These are phyloP conservation scores for Ganoderma boninense DNA, from an alignment of 1,284 basidiomycete genomes.

Conservation along the genomic window DNA sequence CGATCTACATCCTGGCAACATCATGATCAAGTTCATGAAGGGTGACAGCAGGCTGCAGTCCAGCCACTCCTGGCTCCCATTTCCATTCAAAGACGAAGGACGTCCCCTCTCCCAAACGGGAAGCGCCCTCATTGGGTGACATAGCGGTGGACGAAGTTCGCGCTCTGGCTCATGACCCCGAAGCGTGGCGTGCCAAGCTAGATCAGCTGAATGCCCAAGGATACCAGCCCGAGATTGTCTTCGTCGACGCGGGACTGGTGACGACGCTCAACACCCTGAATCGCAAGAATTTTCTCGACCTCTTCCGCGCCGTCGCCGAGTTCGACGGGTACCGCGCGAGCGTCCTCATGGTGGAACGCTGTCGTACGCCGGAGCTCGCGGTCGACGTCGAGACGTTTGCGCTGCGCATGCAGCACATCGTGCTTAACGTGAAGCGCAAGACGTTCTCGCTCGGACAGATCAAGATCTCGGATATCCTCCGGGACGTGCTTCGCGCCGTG, in stretches of 20 bases:
- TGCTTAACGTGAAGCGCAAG: constrained; percentile 93
- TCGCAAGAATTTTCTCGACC: constrained; percentile 93
- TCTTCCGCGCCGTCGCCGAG: constrained; percentile 94
- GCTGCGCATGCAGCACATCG: constrained; percentile 96
- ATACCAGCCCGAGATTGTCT: constrained; percentile 93
- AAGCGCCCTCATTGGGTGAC: constrained; percentile 44
- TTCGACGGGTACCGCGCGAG: constrained; percentile 98
- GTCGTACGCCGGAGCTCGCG: constrained; percentile 90
- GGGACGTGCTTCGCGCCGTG: constrained; percentile 89
- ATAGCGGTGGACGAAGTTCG: constrained; percentile 82
- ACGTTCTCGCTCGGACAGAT: constrained; percentile 97
- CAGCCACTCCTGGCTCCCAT: constrained; percentile 60
- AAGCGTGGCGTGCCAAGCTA: constrained; percentile 80
- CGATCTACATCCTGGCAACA: constrained; percentile 95
- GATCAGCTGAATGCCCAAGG: constrained; percentile 72
- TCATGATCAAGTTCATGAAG: constrained; percentile 96
- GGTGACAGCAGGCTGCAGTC: constrained; percentile 63
- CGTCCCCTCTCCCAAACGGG: background rate
- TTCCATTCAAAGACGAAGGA: constrained; percentile 42
- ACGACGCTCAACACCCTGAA: constrained; percentile 87
- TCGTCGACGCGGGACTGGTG: constrained; percentile 96
- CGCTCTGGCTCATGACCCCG: constrained; percentile 60
- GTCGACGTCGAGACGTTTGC: constrained; percentile 95
- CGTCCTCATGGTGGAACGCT: constrained; percentile 96
- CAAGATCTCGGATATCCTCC: constrained; percentile 94